phyloP scores from a whole-genome alignment of 2,329 filamentous ascomycete genomes.

The Thielaviopsis ethacetica region DNA sequence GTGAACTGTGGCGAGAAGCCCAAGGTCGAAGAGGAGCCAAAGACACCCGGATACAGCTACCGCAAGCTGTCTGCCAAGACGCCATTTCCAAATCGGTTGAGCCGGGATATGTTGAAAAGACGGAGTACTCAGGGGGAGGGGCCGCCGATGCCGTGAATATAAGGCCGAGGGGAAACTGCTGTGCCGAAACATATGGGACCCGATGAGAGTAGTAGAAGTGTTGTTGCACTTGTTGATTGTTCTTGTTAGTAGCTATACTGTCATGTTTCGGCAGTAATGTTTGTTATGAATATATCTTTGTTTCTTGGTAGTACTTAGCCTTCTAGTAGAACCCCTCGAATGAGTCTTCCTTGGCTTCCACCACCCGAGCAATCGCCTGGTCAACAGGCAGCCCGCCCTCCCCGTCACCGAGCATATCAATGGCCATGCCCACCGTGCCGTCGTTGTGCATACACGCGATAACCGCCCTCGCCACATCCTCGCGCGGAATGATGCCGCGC shows the following conservation, averaged over 20 bases:
- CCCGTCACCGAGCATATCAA: slow-evolving; percentile 25
- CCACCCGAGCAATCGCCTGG: slow-evolving; percentile 24
- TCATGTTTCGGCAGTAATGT: not conserved
- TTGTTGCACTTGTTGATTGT: not conserved
- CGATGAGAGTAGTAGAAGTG: not conserved
- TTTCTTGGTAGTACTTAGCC: too few relatives aligned
- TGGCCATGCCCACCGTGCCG: slow-evolving; percentile 24
- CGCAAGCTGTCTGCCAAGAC: not conserved
- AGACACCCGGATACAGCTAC: not conserved
- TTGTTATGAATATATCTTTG: too few relatives aligned
- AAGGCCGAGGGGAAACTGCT: too few relatives aligned
- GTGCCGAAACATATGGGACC: too few relatives aligned
- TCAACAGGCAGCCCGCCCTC: slow-evolving; percentile 19
- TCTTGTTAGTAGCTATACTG: not conserved
- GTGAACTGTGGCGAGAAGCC: slow-evolving; percentile 15
- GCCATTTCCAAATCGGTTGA: not conserved
- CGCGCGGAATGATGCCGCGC: slow-evolving; percentile 21
- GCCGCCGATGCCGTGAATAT: not conserved
- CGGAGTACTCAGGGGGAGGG: not conserved
- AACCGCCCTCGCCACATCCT: slow-evolving; percentile 28
- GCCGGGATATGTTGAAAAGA: not conserved
- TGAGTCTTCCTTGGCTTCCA: slow-evolving; percentile 19
- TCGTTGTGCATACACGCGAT: slow-evolving; percentile 24
- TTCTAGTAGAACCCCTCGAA: slow-evolving; percentile 17
- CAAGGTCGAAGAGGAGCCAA: not conserved